Conservation (phyloP, 2,329 filamentous ascomycete species). For the Hymenoscyphus repandus region DNA sequence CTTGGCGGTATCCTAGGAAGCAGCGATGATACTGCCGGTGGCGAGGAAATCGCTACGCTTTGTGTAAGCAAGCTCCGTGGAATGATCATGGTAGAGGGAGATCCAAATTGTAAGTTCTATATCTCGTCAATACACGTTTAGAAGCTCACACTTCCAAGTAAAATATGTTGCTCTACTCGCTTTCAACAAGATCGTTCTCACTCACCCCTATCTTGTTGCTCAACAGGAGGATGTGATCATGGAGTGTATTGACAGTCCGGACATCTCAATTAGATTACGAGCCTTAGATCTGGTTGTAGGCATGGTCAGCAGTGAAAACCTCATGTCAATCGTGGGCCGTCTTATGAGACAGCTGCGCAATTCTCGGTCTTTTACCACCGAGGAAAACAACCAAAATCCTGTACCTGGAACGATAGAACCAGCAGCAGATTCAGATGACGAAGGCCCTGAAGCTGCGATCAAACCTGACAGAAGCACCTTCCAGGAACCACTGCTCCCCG, state of each 20-base stretch:
- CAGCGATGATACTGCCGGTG: slow-evolving; percentile 71
- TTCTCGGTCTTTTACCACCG: slow-evolving; percentile 46
- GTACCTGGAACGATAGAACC: slow-evolving; percentile 29
- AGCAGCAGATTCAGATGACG: slow-evolving; percentile 47
- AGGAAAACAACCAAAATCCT: slow-evolving; percentile 43
- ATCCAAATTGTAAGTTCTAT: slow-evolving; percentile 73
- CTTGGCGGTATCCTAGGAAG: slow-evolving; percentile 90
- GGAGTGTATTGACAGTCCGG: slow-evolving; percentile 90
- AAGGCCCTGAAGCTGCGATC: slow-evolving; percentile 45
- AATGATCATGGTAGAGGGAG: slow-evolving; percentile 90
- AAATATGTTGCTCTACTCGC: slow-evolving; percentile 96
- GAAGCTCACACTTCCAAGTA: slow-evolving; percentile 46
- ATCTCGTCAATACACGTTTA: background rate
- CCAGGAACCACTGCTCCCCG: slow-evolving; percentile 62
- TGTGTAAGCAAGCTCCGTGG: slow-evolving; percentile 90
- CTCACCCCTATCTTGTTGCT: slow-evolving; percentile 82
- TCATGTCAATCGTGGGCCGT: slow-evolving; percentile 78
- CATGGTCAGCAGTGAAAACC: slow-evolving; percentile 86
- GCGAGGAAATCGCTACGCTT: slow-evolving; percentile 85
- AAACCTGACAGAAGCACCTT: slow-evolving; percentile 46
- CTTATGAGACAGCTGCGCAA: slow-evolving; percentile 81
- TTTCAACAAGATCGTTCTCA: slow-evolving; percentile 89
- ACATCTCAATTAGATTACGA: slow-evolving; percentile 92
- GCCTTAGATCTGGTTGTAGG: slow-evolving; percentile 87
- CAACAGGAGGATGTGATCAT: slow-evolving; percentile 95